These are phyloP conservation scores for Kockovaella imperatae DNA, from an alignment of 768 basidiomycete genomes.

Conservation along the genomic window DNA sequence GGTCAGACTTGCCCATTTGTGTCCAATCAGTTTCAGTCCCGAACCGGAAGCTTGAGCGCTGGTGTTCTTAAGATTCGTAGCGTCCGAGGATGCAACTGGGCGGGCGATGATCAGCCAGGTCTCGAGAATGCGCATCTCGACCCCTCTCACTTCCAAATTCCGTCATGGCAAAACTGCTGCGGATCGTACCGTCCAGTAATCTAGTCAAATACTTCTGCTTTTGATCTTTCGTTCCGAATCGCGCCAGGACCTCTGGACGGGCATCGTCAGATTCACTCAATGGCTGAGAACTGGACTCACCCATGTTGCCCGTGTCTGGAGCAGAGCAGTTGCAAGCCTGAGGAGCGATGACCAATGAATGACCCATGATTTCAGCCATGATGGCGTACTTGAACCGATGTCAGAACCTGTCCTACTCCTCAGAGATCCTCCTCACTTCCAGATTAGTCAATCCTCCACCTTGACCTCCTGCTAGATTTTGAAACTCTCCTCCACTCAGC, in stretches of 20 bases:
- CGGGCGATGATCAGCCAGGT: neutral
- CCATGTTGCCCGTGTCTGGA: constrained; percentile 98
- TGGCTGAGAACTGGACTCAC: constrained; percentile 48
- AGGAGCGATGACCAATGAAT: constrained; percentile 70
- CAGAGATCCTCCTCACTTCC: constrained; percentile 55
- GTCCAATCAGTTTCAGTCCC: constrained; percentile 86
- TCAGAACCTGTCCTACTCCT: neutral
- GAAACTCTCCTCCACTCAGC: constrained; percentile 88
- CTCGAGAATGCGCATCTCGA: neutral
- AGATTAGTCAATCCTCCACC: constrained; percentile 88
- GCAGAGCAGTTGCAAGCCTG: constrained; percentile 89
- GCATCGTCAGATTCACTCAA: neutral
- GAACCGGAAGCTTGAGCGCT: constrained; percentile 79
- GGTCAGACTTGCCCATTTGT: constrained; percentile 69
- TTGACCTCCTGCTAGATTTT: constrained; percentile 50
- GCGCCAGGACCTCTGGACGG: constrained; percentile 79
- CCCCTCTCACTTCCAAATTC: constrained; percentile 66
- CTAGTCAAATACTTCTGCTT: constrained; percentile 84
- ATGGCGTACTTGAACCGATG: constrained; percentile 66
- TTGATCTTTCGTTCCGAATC: constrained; percentile 84
- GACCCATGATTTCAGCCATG: constrained; percentile 91
- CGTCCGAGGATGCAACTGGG: constrained; percentile 84
- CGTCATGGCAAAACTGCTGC: constrained; percentile 89
- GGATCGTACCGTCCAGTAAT: constrained; percentile 82
- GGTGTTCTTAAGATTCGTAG: constrained; percentile 69